phyloP scores from a whole-genome alignment of 2,329 filamentous ascomycete species.

The Calonectria hawksworthii region DNA sequence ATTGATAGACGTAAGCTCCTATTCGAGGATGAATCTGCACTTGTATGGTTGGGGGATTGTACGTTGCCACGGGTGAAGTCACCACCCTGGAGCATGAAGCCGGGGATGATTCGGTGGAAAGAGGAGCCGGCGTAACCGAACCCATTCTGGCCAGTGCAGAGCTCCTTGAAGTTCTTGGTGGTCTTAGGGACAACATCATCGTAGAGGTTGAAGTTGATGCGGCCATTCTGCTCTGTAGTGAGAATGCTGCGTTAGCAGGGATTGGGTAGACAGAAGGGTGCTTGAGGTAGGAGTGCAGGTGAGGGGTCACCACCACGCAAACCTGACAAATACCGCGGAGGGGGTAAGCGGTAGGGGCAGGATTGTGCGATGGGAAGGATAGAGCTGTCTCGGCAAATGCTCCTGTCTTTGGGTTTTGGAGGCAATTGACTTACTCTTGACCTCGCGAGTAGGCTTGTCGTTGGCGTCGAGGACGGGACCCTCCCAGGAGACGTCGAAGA shows the following conservation, averaged over 20 bases:
- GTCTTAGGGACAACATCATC: slow-evolving; percentile 91
- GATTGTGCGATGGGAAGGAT: background rate
- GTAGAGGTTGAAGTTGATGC: slow-evolving; percentile 92
- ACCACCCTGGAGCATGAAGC: slow-evolving; percentile 97
- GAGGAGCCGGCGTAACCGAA: slow-evolving; percentile 86
- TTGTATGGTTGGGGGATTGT: slow-evolving; percentile 54
- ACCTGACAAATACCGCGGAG: slow-evolving; percentile 31
- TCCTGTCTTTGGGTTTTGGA: slow-evolving; percentile 6
- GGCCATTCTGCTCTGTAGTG: slow-evolving; percentile 76
- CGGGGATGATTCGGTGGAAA: slow-evolving; percentile 93
- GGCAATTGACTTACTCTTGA: slow-evolving; percentile 69
- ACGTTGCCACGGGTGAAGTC: slow-evolving; percentile 95
- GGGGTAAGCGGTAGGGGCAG: background rate
- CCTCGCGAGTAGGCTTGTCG: slow-evolving; percentile 65
- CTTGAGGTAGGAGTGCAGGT: slow-evolving; percentile 2
- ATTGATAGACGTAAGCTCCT: slow-evolving; percentile 36
- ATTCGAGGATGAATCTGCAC: background rate
- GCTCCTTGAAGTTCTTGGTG: slow-evolving; percentile 84
- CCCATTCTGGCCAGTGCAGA: slow-evolving; percentile 85
- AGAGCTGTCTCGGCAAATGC: background rate
- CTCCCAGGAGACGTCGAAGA: slow-evolving; percentile 81
- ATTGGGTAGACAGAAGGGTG: slow-evolving; percentile 2
- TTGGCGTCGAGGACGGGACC: slow-evolving; percentile 76
- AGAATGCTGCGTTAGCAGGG: slow-evolving; percentile 36
- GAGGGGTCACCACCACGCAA: background rate